Evolutionary conservation across 352 stramenopile genomes (phyloP), one percentile per base, ranked within the genome.

Genomic region (Nothophytophthora sp.): DNA sequence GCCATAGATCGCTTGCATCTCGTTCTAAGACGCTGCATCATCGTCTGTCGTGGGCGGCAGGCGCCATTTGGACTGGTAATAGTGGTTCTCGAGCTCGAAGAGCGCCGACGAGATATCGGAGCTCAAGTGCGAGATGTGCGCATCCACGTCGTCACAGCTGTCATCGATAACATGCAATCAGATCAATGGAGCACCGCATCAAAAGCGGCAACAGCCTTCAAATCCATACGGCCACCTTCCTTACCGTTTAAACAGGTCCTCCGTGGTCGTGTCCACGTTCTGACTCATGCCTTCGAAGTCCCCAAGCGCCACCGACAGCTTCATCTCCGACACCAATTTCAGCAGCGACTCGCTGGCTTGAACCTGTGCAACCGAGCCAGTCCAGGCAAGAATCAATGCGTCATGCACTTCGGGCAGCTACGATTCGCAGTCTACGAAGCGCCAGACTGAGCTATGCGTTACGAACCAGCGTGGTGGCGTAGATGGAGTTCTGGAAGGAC

Each of bases 261-360:
- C 79, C 39, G 70, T 71, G 8, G 74, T 89, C 32, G 73, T 58
- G 55, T 93, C 82, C 3, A 91, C 73, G n/a, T 77, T 88, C 61
- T 91, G 81, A 50, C 86, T 93, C 79, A 91, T 93, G 51, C 80
- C 81, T 61, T 93, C 82, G 43, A 93, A 93, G 55, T 91, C 82
- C 5, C 81, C 79, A 4, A 93, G 65, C 27, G 81, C 81, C 13
- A 93, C 64, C 11, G 76, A 85, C 36, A 93, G 53, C 63, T 93
- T 93, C 64, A 93, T 83, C 56, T 93, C 82, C 15, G 82, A 81
- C 30, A 93, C 74, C 34, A 91, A 73, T 33, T 90, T 90, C 16
- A 93, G 66, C 41, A 93, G 67, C 28, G 80, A 86, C 54, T 93
- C 82, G 51, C 78, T 89, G 13, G 82, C 82, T 56, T 93, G 82